A percentile compares a stretch with the other conserved stretches of the same genome.
phyloP scores from a whole-genome alignment of 176 grass and related monocot genomes.

The Urochloa ruziziensis region DNA sequence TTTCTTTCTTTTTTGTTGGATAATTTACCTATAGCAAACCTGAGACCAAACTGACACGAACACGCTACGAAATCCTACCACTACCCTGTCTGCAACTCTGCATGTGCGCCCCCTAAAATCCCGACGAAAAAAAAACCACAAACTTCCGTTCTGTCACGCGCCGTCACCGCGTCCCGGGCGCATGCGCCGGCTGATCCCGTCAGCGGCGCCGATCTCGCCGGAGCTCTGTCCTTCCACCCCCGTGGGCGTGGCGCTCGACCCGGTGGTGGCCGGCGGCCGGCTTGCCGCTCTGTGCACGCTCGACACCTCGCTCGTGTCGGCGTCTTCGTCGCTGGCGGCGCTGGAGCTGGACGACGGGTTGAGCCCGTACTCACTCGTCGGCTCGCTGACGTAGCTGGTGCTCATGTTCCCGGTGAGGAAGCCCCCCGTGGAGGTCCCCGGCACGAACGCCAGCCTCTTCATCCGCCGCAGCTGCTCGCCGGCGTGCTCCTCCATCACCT shows the following conservation, averaged over 20 bases:
- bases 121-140: background rate
- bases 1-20: background rate
- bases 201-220: background rate
- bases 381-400: conserved; percentile 45
- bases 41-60: background rate
- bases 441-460: conserved; percentile 58
- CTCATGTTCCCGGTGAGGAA: conserved; percentile 15
- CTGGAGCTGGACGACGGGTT: conserved; percentile 46
- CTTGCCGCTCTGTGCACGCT: background rate
- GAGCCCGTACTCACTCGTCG: conserved; percentile 51
- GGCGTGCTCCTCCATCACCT: conserved; percentile 15
- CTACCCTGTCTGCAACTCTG: background rate
- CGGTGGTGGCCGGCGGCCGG: background rate
- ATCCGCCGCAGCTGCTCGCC: conserved; percentile 38
- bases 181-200: conserved; percentile 14
- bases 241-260: background rate
- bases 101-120: background rate
- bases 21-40: background rate
- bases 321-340: conserved; percentile 12
- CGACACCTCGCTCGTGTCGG: conserved; percentile 8
- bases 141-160: conserved; percentile 9
- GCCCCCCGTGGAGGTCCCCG: background rate
- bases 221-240: background rate
- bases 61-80: background rate
- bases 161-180: conserved; percentile 1